Base-by-base conservation (phyloP, 2,329 filamentous ascomycete genomes). In the Aspergillus sp. region DNA sequence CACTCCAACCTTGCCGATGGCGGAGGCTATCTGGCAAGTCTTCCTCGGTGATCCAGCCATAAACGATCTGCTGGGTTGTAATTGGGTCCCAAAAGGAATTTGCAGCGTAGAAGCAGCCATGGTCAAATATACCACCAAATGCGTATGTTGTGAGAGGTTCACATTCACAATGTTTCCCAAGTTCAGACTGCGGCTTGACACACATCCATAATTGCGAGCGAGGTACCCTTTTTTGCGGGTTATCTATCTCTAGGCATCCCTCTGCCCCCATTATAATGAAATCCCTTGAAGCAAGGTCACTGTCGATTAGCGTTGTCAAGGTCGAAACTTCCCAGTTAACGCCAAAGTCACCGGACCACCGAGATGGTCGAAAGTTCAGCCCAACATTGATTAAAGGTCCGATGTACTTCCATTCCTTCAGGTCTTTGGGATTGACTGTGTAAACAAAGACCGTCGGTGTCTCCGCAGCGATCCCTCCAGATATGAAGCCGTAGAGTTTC, bases 311-410 rank as follows among this genome's bases (percentile, higher is more conserved):
- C 0, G 68, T 71, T 49, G 71, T 57, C 37, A 76, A 67, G 49
- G 74, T 76, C 19, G 65, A 68, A 7, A 72, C 71, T 48, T 78
- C 74, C 73, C 74, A 77, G 40, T 78, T 78, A 7, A 69, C 60
- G 0, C 75, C 75, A 8, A 75, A 62, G 36, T 77, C 72, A 3
- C 74, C 72, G 0, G 67, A 70, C 74, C 75, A 78, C 37, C 62
- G 58, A 0, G 71, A 70, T 0, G 66, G 56, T 5, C 57, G 57
- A 27, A 65, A 62, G 26, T 70, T 70, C 7, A 67, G 49, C 0
- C 65, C 66, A 5, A 73, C 49, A 39, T 73, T 59, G 5, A 70
- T 50, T 26, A 78, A 54, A 4, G 65, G 63, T 2, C 73, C 72
- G 5, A 73, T 37, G 33, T 72, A 77, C 12, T 58, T 49, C 75